phyloP scores from a whole-genome alignment of 768 basidiomycete genomes.

The Termitomyces sp. region DNA sequence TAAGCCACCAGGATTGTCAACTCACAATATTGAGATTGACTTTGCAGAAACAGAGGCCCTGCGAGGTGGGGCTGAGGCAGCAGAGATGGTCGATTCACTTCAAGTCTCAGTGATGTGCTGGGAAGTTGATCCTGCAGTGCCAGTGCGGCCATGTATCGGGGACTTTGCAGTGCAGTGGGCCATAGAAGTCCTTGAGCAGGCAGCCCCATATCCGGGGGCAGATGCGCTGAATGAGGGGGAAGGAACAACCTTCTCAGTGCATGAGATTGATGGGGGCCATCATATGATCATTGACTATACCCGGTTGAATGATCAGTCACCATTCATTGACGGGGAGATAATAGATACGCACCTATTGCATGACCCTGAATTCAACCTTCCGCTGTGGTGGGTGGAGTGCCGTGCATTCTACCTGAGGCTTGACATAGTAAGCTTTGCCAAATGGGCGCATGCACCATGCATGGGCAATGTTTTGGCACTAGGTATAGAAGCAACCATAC shows the following conservation, averaged over 20 bases:
- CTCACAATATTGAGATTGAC: background rate
- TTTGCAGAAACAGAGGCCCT: background rate
- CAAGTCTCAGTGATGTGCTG: background rate
- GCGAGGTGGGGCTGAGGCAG: background rate
- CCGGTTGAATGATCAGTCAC: background rate
- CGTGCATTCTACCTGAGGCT: background rate
- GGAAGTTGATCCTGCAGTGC: background rate
- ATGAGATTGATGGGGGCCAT: background rate
- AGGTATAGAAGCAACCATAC: background rate
- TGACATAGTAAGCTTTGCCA: background rate
- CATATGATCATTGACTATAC: background rate
- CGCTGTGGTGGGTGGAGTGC: background rate
- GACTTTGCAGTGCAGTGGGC: slow-evolving; percentile 5
- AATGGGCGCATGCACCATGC: background rate
- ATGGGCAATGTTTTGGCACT: background rate
- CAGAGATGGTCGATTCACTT: background rate
- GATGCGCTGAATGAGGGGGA: background rate
- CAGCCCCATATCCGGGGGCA: background rate
- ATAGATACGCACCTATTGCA: background rate
- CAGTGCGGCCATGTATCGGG: background rate
- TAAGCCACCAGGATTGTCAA: background rate
- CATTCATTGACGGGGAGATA: background rate
- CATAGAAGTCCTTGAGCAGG: background rate
- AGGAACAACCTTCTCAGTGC: background rate
- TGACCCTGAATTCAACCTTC: background rate